Conservation (phyloP, 1,284 basidiomycete genomes). For the Ceratobasidium sp. region DNA sequence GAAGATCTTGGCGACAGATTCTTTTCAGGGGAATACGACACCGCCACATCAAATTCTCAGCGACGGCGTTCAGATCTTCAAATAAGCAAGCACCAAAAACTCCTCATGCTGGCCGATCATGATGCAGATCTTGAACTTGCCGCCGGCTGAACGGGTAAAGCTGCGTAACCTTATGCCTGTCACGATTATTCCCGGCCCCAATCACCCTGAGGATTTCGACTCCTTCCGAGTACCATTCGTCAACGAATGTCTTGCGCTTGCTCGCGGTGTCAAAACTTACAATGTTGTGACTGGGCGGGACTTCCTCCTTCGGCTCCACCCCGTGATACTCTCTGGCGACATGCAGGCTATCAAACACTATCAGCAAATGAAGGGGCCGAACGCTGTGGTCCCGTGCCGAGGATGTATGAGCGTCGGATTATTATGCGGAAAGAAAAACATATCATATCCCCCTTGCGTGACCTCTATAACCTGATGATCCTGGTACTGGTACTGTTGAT, state of each 20-base stretch:
- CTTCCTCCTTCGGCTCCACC: conserved; percentile 52
- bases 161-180: conserved; percentile 57
- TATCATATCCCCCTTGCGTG: conserved; percentile 48
- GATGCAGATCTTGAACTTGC: conserved; percentile 61
- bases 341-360: conserved; percentile 57
- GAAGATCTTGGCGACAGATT: conserved; percentile 47
- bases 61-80: conserved; percentile 62
- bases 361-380: conserved; percentile 64
- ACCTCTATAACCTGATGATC: background rate
- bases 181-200: conserved; percentile 63
- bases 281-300: conserved; percentile 50
- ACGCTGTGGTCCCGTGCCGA: conserved; percentile 61
- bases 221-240: conserved; percentile 61
- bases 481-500: background rate
- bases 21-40: conserved; percentile 55
- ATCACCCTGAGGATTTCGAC: conserved; percentile 61
- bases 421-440: background rate
- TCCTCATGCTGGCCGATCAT: conserved; percentile 59
- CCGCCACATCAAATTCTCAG: conserved; percentile 56
- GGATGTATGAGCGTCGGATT: conserved; percentile 61
- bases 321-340: conserved; percentile 44
- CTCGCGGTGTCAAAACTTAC: conserved; percentile 57
- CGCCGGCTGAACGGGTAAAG: conserved; percentile 57
- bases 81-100: conserved; percentile 51
- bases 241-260: conserved; percentile 59